A percentile compares a stretch with the other conserved stretches of the same genome.
Evolutionary conservation across 805 yeast species (phyloP).

Genomic region (Kockiozyma suomiensis): DNA sequence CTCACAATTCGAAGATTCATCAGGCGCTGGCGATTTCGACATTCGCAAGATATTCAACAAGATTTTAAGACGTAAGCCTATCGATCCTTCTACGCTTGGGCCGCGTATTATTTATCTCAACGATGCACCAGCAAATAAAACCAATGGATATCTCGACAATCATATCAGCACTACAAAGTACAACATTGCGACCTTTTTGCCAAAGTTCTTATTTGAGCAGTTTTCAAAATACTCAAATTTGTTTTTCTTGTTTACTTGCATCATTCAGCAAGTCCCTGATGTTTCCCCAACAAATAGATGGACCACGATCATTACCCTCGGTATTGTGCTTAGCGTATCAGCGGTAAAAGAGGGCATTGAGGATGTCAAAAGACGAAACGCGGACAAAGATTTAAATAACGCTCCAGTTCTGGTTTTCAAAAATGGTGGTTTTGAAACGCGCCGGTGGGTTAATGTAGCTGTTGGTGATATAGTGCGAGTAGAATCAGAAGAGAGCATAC

Average conservation of each 20-base stretch:
- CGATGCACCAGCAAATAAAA: conserved; percentile 57
- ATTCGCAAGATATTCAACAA: conserved; percentile 11
- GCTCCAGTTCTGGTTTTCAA: conserved; percentile 71
- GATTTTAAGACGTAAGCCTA: conserved; percentile 37
- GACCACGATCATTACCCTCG: conserved; percentile 90
- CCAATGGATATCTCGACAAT: conserved; percentile 68
- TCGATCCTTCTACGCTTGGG: conserved; percentile 44
- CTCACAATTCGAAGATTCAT: background rate
- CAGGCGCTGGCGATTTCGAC: conserved; percentile 16
- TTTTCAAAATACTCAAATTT: conserved; percentile 95
- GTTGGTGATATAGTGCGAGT: conserved; percentile 92
- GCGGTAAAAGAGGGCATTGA: conserved; percentile 90
- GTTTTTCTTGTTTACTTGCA: conserved; percentile 88
- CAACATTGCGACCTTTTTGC: conserved; percentile 87
- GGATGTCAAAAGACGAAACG: conserved; percentile 82
- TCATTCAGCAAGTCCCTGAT: conserved; percentile 94
- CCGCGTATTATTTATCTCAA: conserved; percentile 72
- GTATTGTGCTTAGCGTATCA: conserved; percentile 82
- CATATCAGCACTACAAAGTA: conserved; percentile 95
- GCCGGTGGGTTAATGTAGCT: conserved; percentile 80
- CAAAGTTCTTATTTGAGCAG: conserved; percentile 94
- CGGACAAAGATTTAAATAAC: conserved; percentile 86
- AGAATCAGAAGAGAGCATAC: conserved; percentile 84
- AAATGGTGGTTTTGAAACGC: conserved; percentile 63
- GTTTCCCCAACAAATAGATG: conserved; percentile 95